phyloP scores from a whole-genome alignment of 768 basidiomycete species.

The Macrolepiota fuliginosa region DNA sequence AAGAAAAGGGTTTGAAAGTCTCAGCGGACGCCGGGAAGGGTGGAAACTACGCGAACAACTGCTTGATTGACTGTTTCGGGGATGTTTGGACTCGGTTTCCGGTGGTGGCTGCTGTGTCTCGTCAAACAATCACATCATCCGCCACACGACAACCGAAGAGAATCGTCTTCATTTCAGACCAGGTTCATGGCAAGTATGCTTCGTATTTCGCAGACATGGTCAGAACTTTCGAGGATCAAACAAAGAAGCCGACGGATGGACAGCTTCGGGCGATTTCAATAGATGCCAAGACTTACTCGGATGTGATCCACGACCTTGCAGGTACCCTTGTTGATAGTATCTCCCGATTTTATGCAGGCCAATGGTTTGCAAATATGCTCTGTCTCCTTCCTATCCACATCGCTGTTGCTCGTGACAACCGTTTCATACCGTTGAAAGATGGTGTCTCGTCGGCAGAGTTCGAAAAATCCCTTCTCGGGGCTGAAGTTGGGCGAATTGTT shows the following conservation, averaged over 20 bases:
- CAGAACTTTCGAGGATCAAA: conserved; percentile 41
- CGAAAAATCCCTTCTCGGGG: conserved; percentile 55
- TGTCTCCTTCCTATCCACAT: conserved; percentile 67
- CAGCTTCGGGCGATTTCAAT: conserved; percentile 37
- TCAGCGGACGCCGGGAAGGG: conserved; percentile 17
- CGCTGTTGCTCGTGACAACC: conserved; percentile 56
- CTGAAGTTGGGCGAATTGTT: conserved; percentile 55
- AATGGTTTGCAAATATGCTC: conserved; percentile 60
- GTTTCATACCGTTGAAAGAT: conserved; percentile 61
- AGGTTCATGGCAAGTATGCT: conserved; percentile 24
- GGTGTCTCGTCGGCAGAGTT: conserved; percentile 44
- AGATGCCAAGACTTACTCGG: conserved; percentile 10
- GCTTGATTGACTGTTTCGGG: conserved; percentile 49
- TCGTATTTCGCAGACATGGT: conserved; percentile 47
- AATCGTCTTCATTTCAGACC: conserved; percentile 43
- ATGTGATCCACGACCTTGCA: neutral
- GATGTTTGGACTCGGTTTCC: conserved; percentile 65
- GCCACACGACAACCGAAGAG: conserved; percentile 28
- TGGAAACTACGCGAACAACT: conserved; percentile 36
- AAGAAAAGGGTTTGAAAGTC: conserved; percentile 31
- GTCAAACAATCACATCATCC: conserved; percentile 34
- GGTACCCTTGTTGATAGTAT: neutral
- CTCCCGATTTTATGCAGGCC: conserved; percentile 46
- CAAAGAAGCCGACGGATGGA: conserved; percentile 51
- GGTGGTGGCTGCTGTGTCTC: conserved; percentile 49